Evolutionary conservation across 2,329 filamentous ascomycete genomes (phyloP).

Genomic region (Pseudogymnoascus sp.): DNA sequence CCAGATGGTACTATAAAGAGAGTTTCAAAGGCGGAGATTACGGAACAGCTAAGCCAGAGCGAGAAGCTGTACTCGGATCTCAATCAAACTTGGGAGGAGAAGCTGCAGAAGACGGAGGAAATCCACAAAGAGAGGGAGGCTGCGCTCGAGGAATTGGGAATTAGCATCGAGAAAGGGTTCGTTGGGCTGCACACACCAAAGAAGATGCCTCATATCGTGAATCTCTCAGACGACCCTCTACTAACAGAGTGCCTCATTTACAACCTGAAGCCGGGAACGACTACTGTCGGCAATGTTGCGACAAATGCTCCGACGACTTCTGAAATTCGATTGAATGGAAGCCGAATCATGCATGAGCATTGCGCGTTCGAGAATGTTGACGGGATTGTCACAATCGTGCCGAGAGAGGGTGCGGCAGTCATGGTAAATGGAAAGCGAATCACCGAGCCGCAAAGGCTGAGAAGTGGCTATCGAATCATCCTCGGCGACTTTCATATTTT

Average conservation of each 20-base stretch:
- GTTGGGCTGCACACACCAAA: constrained; percentile 92
- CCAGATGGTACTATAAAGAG: constrained; percentile 82
- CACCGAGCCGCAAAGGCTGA: constrained; percentile 72
- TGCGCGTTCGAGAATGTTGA: constrained; percentile 91
- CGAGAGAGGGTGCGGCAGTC: constrained; percentile 83
- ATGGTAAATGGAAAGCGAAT: constrained; percentile 97
- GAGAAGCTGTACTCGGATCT: constrained; percentile 94
- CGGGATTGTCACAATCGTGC: constrained; percentile 84
- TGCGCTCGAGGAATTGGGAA: constrained; percentile 89
- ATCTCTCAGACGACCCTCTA: constrained; percentile 88
- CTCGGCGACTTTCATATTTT: constrained; percentile 98
- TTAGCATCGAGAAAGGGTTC: constrained; percentile 98
- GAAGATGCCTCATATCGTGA: constrained; percentile 98
- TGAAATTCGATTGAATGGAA: constrained; percentile 89
- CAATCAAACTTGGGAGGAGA: constrained; percentile 98
- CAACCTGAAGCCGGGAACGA: constrained; percentile 91
- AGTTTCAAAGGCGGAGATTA: constrained; percentile 96
- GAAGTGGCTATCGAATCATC: constrained; percentile 91
- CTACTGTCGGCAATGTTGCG: constrained; percentile 90
- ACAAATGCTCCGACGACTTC: constrained; percentile 64
- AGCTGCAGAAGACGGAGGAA: constrained; percentile 85
- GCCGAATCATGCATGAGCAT: constrained; percentile 84
- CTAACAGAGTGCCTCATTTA: constrained; percentile 95
- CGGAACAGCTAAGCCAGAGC: constrained; percentile 89
- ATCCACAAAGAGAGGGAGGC: constrained; percentile 97